Percentiles rank a stretch among this genome's conserved stretches.
Evolutionary conservation across 768 basidiomycete species (phyloP).

Genomic region (Pulveroboletus frians): DNA sequence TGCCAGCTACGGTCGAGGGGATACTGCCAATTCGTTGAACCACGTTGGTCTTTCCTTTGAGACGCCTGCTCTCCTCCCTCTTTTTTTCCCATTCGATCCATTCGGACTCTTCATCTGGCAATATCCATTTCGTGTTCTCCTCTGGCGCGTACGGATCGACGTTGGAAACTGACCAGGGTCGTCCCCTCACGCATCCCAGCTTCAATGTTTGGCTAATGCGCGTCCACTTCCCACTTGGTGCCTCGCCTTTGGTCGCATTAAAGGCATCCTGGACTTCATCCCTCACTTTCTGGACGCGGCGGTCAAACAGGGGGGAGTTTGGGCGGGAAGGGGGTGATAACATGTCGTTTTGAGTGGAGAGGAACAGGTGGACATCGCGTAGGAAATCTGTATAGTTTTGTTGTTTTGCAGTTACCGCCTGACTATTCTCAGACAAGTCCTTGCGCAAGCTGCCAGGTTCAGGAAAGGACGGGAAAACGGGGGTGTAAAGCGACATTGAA

Average conservation of each 20-base stretch:
- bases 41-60: slow-evolving; percentile 14
- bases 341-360: slow-evolving; percentile 29
- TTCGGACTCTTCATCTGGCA: slow-evolving; percentile 46
- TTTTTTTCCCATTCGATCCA: slow-evolving; percentile 45
- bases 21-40: slow-evolving; percentile 4
- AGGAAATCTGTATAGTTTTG: slow-evolving; percentile 23
- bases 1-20: slow-evolving; percentile 2
- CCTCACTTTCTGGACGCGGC: slow-evolving; percentile 29
- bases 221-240: slow-evolving; percentile 45
- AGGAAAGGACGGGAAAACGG: slow-evolving; percentile 27
- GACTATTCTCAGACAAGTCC: background rate
- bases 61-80: slow-evolving; percentile 16
- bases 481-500: slow-evolving; percentile 33
- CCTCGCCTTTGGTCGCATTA: slow-evolving; percentile 33
- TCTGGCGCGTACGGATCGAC: slow-evolving; percentile 20
- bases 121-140: slow-evolving; percentile 28
- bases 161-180: slow-evolving; percentile 22
- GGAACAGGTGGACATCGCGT: slow-evolving; percentile 30
- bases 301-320: slow-evolving; percentile 27
- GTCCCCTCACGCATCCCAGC: slow-evolving; percentile 38
- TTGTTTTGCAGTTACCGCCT: slow-evolving; percentile 2
- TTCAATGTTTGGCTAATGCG: slow-evolving; percentile 37
- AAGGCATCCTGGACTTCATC: slow-evolving; percentile 34
- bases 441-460: slow-evolving; percentile 6
- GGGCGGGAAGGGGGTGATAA: slow-evolving; percentile 35